Conservation (phyloP, 768 basidiomycete genomes). For the Boletales sp. region DNA sequence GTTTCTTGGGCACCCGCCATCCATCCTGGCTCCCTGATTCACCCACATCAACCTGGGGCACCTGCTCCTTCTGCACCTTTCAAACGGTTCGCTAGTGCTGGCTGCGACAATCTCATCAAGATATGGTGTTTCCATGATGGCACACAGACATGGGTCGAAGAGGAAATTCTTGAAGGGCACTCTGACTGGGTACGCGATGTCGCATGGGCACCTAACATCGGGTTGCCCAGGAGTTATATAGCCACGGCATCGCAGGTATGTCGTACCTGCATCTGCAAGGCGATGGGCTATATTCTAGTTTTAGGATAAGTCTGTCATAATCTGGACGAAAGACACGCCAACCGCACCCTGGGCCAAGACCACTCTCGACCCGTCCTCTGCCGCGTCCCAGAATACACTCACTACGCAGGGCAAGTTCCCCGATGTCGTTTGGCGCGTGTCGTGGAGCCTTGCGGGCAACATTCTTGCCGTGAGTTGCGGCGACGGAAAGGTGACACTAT, state of each 20-base stretch:
- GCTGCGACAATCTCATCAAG: conserved; percentile 92
- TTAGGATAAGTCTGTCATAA: conserved; percentile 79
- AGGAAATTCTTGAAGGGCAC: conserved; percentile 88
- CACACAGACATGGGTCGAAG: conserved; percentile 84
- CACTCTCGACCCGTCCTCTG: conserved; percentile 66
- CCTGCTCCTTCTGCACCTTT: conserved; percentile 49
- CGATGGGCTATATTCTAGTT: background rate
- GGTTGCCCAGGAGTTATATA: conserved; percentile 90
- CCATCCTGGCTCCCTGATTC: conserved; percentile 79
- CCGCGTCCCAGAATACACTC: conserved; percentile 41
- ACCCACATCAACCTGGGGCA: conserved; percentile 50
- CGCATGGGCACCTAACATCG: conserved; percentile 98
- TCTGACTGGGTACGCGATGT: conserved; percentile 98
- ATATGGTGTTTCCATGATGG: conserved; percentile 92
- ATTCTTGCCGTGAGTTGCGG: conserved; percentile 95
- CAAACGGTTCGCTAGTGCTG: conserved; percentile 92
- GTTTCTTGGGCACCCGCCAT: conserved; percentile 97
- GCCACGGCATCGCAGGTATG: conserved; percentile 88
- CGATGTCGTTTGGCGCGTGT: conserved; percentile 98
- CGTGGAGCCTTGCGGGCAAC: conserved; percentile 96
- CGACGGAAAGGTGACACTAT: conserved; percentile 95
- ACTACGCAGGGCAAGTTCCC: conserved; percentile 77
- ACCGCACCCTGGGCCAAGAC: conserved; percentile 76
- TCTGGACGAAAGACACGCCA: conserved; percentile 86
- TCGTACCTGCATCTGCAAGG: background rate